Evolutionary conservation across 2,329 filamentous ascomycete species (phyloP), one percentile per base, ranked within the genome.

Genomic region (Diplodia intermedia): DNA sequence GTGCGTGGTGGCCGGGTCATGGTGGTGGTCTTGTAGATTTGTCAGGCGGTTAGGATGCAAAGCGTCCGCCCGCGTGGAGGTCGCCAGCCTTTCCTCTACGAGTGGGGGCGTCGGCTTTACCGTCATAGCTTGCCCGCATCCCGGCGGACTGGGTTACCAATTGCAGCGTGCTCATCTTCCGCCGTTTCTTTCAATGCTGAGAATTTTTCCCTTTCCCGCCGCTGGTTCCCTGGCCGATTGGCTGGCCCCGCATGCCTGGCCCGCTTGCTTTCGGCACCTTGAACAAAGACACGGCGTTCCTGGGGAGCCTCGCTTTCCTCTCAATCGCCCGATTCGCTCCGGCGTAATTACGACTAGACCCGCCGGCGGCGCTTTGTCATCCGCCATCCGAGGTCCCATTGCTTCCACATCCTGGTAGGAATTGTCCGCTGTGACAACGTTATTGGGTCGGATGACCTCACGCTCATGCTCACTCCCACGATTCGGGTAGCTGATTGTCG

Each of bases 1-100:
- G 56, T 36, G 38, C 38, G 31, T 38, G 52, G 55, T 31, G 66
- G 56, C 52, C 31, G 52, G 63, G 63, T 38, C 63, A 66, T 66
- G 29, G 40, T 62, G 57, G 57, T 62, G 40, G 40, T 36, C 52
- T 66, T 49, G 56, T 68, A 68, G 66, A 68, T 68, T 68, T 68
- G 66, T 68, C 56, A 68, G 66, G 66, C 66, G 38, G 66, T 68
- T 63, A 62, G 26, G 36, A 40, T 47, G 55, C 14, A 56, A 29
- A 62, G 43, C 54, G 53, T 38, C 55, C 53, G 54, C 56, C 66
- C 56, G 56, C 56, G 66, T 43, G 55, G 56, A 60, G 57, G 56
- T 40, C 23, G 57, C 43, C 63, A 57, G 54, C 65, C 55, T 52
- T 55, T 49, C 52, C 65, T 66, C 47, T 66, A 47, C 52, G 63